Evolutionary conservation across 2,329 filamentous ascomycete species (phyloP), one percentile per base, ranked within the genome.

Genomic region (Aureobasidium melanogenum): DNA sequence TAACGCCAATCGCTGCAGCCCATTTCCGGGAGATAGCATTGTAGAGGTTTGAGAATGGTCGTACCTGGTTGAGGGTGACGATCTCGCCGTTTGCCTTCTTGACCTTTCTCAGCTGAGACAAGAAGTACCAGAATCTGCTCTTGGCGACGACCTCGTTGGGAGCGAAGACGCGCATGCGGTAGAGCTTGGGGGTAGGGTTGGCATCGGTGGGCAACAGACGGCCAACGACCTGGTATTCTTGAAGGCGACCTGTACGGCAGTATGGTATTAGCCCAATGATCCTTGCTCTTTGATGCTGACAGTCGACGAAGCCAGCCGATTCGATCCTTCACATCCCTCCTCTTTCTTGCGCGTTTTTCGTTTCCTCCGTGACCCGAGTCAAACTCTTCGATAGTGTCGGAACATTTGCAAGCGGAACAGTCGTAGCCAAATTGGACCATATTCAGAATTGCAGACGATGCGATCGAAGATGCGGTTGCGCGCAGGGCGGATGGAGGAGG

Each of bases 21-120:
- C 60, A 61, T 61, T 61, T 56, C 62, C 63, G 60, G 60, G 60
- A 63, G 63, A 65, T 56, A 63, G 61, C 54, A 50, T 57, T 57
- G 54, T 50, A 56, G 46, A 63, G 52, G 57, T 60, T 48, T 51
- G 58, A 62, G 41, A 56, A n/a, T 17, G 52, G 52, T 62, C 88
- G 75, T 87, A 96, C 93, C 84, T 88, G 83, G 84, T 97, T 97
- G 82, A 97, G 80, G 80, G 85, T 89, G 78, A 99, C 91, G 77
- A 99, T 96, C 88, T 99, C 94, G 80, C 94, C 94, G 77, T 95
- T 97, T 77, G 93, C 88, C 91, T 99, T 99, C 92, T 99, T 99
- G 84, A 99, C 91, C 88, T 99, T 99, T 79, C 90, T 88, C 76
- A 99, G 86, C 85, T 96, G 95, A 81, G 91, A 91, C 80, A 99